A percentile compares a stretch with the other conserved stretches of the same genome.
These are phyloP conservation scores for Microbotryum saponariae DNA, from an alignment of 1,284 basidiomycete species.

Conservation along the genomic window DNA sequence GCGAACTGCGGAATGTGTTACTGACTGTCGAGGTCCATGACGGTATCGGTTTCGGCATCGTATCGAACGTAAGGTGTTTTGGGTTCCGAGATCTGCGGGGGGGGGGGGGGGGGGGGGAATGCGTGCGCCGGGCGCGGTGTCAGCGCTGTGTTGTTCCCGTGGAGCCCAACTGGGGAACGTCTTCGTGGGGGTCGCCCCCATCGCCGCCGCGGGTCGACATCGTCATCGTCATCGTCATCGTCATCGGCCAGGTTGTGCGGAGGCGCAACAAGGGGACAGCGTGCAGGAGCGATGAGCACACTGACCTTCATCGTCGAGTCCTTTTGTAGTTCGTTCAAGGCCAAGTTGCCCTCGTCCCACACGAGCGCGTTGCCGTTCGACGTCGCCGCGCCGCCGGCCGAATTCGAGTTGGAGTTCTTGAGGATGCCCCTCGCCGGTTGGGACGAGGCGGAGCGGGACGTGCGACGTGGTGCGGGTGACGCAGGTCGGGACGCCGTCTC, in stretches of 20 bases:
- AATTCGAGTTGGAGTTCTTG: slow-evolving; percentile 23
- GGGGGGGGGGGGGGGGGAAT: too few species aligned
- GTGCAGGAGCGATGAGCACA: slow-evolving; percentile 26
- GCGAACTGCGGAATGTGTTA: not conserved
- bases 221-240: too few species aligned
- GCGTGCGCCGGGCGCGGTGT: too few species aligned
- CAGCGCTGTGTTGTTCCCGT: too few species aligned
- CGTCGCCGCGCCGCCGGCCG: not conserved
- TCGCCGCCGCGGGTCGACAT: not conserved
- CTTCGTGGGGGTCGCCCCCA: not conserved
- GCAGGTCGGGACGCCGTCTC: too few species aligned
- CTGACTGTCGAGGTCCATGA: slow-evolving; percentile 37
- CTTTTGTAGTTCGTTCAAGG: slow-evolving; percentile 33
- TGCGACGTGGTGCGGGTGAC: too few species aligned
- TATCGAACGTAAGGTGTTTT: slow-evolving; percentile 35
- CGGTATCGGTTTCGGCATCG: slow-evolving; percentile 37
- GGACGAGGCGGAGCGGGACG: slow-evolving; percentile 4
- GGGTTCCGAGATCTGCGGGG: too few species aligned
- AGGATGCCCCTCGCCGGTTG: slow-evolving; percentile 31
- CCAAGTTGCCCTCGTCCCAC: slow-evolving; percentile 37
- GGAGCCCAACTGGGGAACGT: not conserved
- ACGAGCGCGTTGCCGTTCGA: slow-evolving; percentile 2
- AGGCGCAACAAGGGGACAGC: too few species aligned
- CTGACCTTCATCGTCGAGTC: slow-evolving; percentile 36
- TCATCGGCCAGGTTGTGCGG: too few species aligned